These are phyloP conservation scores for Cryphonectria japonica DNA, from an alignment of 2,329 filamentous ascomycete species.

Conservation along the genomic window DNA sequence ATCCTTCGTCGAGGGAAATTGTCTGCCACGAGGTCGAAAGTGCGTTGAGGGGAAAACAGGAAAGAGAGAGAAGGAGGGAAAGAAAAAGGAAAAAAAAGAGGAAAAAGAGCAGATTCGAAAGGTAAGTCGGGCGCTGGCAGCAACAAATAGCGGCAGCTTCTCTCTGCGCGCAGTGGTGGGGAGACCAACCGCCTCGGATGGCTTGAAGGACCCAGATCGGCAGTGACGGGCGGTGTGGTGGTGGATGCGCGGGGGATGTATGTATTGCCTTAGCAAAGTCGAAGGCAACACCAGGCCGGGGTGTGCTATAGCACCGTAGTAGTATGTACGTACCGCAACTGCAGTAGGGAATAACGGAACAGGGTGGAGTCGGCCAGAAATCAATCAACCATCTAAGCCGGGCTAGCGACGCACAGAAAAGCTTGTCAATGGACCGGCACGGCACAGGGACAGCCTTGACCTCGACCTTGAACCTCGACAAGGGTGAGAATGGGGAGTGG, in stretches of 20 bases:
- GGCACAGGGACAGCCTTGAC: background rate
- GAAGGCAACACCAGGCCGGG: background rate
- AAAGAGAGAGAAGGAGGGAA: background rate
- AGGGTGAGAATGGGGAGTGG: background rate
- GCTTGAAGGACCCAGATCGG: constrained; percentile 11
- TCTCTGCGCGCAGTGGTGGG: constrained; percentile 8
- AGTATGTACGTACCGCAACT: background rate
- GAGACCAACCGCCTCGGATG: constrained; percentile 7
- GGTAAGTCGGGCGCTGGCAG: constrained; percentile 21
- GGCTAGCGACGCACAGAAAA: constrained; percentile 22
- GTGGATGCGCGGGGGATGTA: background rate
- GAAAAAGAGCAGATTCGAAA: constrained; percentile 9
- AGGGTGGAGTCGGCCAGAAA: constrained; percentile 5
- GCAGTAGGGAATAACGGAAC: constrained; percentile 1
- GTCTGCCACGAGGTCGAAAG: constrained; percentile 27
- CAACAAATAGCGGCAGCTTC: constrained; percentile 29
- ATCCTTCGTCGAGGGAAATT: constrained; percentile 20
- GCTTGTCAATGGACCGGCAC: constrained; percentile 20
- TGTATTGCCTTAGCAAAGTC: background rate
- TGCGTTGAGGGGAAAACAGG: constrained; percentile 23
- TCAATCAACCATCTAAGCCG: constrained; percentile 13
- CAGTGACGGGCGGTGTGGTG: constrained; percentile 18
- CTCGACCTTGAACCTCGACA: background rate
- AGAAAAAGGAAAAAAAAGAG: constrained; percentile 8
- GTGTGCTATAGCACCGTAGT: background rate